Base-by-base conservation (phyloP, 805 yeast genomes). In the Lipomyces kockii region DNA sequence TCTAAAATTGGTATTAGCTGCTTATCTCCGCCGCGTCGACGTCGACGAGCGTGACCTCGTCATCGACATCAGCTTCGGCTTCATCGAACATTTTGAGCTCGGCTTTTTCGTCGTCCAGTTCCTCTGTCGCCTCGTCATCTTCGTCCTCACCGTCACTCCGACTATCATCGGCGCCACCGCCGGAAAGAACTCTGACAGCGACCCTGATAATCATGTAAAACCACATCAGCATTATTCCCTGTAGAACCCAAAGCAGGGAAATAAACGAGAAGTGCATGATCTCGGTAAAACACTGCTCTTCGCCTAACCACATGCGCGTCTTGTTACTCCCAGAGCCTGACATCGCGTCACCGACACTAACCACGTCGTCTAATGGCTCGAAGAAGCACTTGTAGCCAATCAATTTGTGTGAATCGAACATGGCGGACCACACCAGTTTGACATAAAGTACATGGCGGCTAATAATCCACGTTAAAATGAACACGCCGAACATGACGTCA, bases 161-260 rank as follows among this genome's bases (percentile, higher is more conserved):
- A 39, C 89, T 88, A 77, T 92, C 97, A 73, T 91, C 97, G 1
- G 97, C 97, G 46, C 87, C 86, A 27, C 79, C 82, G 3, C 97
- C 97, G 8, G 83, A 81, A 32, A 91, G 69, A 29, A 92, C 94
- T 76, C 84, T 87, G 64, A 83, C 76, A 11, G 90, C 91, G 32
- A 92, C 96, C 72, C 85, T 87, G 12, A 84, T 69, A 66, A 92
- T 92, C 80, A 89, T 82, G 74, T 81, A 85, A 83, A 92, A 83
- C 97, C 97, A 92, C 62, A 89, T 76, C 20, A 87, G 65, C 43
- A 87, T 85, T 49, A 92, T 78, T 4, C 85, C 73, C 76, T 92
- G 97, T 66, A 92, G 81, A 0, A 88, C 86, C 9, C 85, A 84
- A 57, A 92, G 81, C 68, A 92, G 80, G 1, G 78, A 74, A 51